These are phyloP conservation scores for Trichophyton schoenleinii DNA, from an alignment of 2,329 filamentous ascomycete genomes.

Conservation along the genomic window DNA sequence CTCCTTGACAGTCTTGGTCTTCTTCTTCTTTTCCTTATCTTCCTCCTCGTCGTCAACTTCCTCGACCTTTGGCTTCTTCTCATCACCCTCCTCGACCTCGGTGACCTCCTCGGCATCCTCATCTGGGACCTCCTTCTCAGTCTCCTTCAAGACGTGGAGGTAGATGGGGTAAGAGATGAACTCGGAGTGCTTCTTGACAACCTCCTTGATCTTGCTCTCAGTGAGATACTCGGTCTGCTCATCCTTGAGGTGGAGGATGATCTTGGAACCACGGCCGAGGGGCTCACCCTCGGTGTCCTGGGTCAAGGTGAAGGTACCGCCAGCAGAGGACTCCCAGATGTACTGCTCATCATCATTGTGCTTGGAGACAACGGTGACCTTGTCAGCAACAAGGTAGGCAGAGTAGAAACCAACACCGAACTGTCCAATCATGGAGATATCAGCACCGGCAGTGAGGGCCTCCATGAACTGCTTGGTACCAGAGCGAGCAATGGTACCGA, in stretches of 20 bases:
- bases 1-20: conserved; percentile 99
- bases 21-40: conserved; percentile 76
- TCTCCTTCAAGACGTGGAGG: conserved; percentile 98
- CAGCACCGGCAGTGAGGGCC: conserved; percentile 91
- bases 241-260: conserved; percentile 98
- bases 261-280: conserved; percentile 90
- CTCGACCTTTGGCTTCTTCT: conserved; percentile 94
- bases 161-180: conserved; percentile 99
- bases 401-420: conserved; percentile 99
- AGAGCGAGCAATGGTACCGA: conserved; percentile 97
- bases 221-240: conserved; percentile 98
- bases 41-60: conserved; percentile 78
- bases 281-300: conserved; percentile 83
- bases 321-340: conserved; percentile 95
- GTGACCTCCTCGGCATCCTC: conserved; percentile 61
- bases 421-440: conserved; percentile 99
- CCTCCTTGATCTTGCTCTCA: conserved; percentile 99
- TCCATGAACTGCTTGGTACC: conserved; percentile 99
- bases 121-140: conserved; percentile 94
- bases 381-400: conserved; percentile 96
- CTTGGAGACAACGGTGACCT: conserved; percentile 91
- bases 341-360: conserved; percentile 99
- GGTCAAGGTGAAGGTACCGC: conserved; percentile 89
- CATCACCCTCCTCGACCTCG: conserved; percentile 58
- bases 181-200: conserved; percentile 99